Conservation (phyloP, 306 rosid genomes). For the Castanea crenata region DNA sequence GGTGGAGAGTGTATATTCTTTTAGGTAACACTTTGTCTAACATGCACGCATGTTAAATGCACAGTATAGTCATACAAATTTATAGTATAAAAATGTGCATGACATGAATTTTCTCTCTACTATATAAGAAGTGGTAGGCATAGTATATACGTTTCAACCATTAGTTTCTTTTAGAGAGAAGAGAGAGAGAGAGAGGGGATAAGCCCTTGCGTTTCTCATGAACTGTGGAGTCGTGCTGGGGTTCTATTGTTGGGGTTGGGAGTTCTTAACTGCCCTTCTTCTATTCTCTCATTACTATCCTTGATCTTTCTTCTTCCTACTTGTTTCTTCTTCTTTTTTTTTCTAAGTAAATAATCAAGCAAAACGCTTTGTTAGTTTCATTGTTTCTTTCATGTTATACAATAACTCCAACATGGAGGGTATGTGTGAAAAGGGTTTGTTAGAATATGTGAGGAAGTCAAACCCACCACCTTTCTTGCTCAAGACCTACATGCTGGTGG, state of each 20-base stretch:
- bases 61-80: too few species aligned
- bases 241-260: conserved; percentile 99
- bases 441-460: conserved; percentile 66
- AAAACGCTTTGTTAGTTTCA: neutral
- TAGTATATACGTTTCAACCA: conserved; percentile 57
- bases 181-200: conserved; percentile 1
- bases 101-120: conserved; percentile 18
- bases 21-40: neutral
- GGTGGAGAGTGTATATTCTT: neutral
- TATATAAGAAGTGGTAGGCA: conserved; percentile 34
- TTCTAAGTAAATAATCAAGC: neutral
- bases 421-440: conserved; percentile 39
- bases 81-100: conserved; percentile 3
- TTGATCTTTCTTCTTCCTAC: conserved; percentile 9
- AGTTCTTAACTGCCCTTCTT: conserved; percentile 98
- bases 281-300: conserved; percentile 55
- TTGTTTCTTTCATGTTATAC: neutral
- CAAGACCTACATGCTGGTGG: conserved; percentile 82
- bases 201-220: conserved; percentile 78
- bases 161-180: conserved; percentile 15
- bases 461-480: conserved; percentile 85
- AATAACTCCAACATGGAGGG: conserved; percentile 30
- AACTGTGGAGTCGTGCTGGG: conserved; percentile 99
- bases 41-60: too few species aligned
- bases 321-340: neutral